phyloP scores from a whole-genome alignment of 805 yeast genomes.

The Lipomyces chichibuensis region DNA sequence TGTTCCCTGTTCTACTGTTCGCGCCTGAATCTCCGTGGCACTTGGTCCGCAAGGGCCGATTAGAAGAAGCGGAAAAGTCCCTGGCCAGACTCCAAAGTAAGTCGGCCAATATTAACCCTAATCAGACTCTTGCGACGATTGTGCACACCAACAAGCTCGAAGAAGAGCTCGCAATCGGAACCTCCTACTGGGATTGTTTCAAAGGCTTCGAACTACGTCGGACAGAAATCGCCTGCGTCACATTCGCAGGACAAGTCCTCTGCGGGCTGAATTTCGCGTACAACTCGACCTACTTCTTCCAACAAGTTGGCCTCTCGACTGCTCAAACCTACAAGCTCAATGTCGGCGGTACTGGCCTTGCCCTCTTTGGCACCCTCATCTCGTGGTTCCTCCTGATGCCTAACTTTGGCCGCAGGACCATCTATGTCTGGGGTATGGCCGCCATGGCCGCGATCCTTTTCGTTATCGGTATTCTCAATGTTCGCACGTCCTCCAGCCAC shows the following conservation, averaged over 20 bases:
- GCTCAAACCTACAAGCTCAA: slow-evolving; percentile 50
- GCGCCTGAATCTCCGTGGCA: slow-evolving; percentile 45
- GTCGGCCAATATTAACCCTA: neutral
- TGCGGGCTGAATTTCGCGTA: slow-evolving; percentile 44
- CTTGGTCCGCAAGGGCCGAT: slow-evolving; percentile 16
- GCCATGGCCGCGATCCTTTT: slow-evolving; percentile 18
- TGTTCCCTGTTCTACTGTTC: slow-evolving; percentile 51
- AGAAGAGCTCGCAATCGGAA: slow-evolving; percentile 16
- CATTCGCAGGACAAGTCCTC: slow-evolving; percentile 44
- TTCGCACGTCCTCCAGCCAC: slow-evolving; percentile 13
- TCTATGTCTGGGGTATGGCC: slow-evolving; percentile 33
- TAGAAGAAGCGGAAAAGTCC: slow-evolving; percentile 15
- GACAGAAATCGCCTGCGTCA: slow-evolving; percentile 43
- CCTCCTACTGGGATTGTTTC: slow-evolving; percentile 28
- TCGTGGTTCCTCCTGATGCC: slow-evolving; percentile 40
- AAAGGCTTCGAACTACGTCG: slow-evolving; percentile 33
- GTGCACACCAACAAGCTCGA: slow-evolving; percentile 24
- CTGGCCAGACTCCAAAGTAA: slow-evolving; percentile 9
- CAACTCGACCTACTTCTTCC: slow-evolving; percentile 54
- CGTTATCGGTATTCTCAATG: slow-evolving; percentile 29
- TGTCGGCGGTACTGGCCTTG: slow-evolving; percentile 46
- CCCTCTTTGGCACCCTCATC: slow-evolving; percentile 47
- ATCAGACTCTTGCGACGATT: slow-evolving; percentile 9
- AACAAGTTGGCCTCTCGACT: slow-evolving; percentile 47
- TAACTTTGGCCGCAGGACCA: slow-evolving; percentile 33